A percentile compares a stretch with the other conserved stretches of the same genome.
These are phyloP conservation scores for Fusarium sp. DNA, from an alignment of 2,329 filamentous ascomycete species.

Conservation along the genomic window DNA sequence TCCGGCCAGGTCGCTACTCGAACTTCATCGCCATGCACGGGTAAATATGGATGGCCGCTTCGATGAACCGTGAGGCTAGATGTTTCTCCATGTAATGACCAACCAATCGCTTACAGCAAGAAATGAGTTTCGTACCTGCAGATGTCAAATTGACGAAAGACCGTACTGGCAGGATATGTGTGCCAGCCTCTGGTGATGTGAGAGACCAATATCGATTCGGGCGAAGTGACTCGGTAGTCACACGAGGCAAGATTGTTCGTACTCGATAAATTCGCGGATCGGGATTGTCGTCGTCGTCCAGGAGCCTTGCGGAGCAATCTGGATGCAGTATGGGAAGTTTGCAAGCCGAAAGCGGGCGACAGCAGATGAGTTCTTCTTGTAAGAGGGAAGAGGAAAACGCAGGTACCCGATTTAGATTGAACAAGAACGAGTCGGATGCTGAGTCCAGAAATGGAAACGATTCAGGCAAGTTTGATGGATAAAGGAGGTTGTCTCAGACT, in stretches of 20 bases:
- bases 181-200: constrained; percentile 10
- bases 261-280: constrained; percentile 11
- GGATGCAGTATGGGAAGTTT: constrained; percentile 36
- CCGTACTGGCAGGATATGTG: not conserved
- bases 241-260: constrained; percentile 12
- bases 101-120: not conserved
- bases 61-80: not conserved
- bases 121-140: constrained; percentile 31
- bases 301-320: constrained; percentile 26
- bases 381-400: constrained; percentile 22
- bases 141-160: constrained; percentile 5
- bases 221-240: constrained; percentile 2
- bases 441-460: constrained; percentile 32
- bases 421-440: constrained; percentile 24
- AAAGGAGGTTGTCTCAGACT: constrained; percentile 42
- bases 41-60: not conserved
- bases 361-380: constrained; percentile 37
- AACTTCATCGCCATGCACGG: not conserved
- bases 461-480: constrained; percentile 29
- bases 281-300: constrained; percentile 17
- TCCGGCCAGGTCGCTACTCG: not conserved
- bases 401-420: constrained; percentile 17
- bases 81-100: not conserved
- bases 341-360: constrained; percentile 33
- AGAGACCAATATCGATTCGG: not conserved